phyloP scores from a whole-genome alignment of 345 rosid genomes.

The Pistacia integerrima region DNA sequence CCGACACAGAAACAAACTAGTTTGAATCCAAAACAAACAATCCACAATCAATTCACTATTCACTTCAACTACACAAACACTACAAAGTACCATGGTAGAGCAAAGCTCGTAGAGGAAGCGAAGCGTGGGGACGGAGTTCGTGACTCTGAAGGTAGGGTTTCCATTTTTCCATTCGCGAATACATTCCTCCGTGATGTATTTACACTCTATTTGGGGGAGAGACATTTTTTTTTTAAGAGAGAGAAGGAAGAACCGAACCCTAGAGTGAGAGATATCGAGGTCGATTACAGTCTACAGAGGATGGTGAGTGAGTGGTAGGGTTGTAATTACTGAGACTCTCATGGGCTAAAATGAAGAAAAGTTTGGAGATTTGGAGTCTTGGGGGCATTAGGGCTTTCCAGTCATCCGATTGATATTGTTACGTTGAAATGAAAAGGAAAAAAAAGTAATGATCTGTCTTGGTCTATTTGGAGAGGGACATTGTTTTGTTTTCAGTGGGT shows the following conservation, averaged over 20 bases:
- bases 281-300: not conserved
- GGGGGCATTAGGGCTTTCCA: constrained; percentile 18
- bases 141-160: constrained; percentile 52
- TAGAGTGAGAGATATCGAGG: not conserved
- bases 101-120: constrained; percentile 96
- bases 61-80: not conserved
- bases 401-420: not conserved
- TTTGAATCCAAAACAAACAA: constrained; percentile 10
- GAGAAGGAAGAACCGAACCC: constrained; percentile 18
- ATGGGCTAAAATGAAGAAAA: not conserved
- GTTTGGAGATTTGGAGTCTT: not conserved
- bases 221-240: constrained; percentile 39
- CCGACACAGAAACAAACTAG: not conserved
- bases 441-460: not conserved
- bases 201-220: constrained; percentile 68
- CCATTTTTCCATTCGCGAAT: constrained; percentile 82
- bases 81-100: constrained; percentile 60
- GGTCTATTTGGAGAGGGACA: not conserved
- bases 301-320: not conserved
- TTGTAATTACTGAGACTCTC: constrained; percentile 8
- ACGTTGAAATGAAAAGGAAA: not conserved
- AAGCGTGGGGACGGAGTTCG: constrained; percentile 68
- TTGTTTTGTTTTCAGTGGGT: not conserved
- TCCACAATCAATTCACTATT: constrained; percentile 19
- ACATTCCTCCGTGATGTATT: constrained; percentile 67